These are phyloP conservation scores for Diaporthe sp. DNA, from an alignment of 2,329 filamentous ascomycete species.

Conservation along the genomic window DNA sequence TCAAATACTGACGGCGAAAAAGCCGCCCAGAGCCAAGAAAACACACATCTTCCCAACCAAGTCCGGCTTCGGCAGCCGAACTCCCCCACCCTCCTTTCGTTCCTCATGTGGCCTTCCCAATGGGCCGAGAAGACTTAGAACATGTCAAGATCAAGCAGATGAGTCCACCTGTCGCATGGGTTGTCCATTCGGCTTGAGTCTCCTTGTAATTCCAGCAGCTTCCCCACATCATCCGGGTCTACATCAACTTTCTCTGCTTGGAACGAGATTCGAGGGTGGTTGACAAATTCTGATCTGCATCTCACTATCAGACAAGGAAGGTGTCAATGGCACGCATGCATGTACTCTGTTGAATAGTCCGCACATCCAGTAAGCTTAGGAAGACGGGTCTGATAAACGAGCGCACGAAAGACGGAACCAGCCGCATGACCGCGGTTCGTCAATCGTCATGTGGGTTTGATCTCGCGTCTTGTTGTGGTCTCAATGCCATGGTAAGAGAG, in stretches of 20 bases:
- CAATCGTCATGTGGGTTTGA: slow-evolving; percentile 51
- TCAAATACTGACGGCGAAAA: not conserved
- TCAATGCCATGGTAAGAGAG: slow-evolving; percentile 64
- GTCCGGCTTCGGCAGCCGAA: slow-evolving; percentile 22
- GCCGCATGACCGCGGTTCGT: slow-evolving; percentile 43
- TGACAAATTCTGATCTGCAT: not conserved
- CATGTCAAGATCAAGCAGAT: not conserved
- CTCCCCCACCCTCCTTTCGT: not conserved
- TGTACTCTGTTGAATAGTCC: slow-evolving; percentile 78
- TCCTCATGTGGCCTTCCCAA: not conserved
- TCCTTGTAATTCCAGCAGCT: not conserved
- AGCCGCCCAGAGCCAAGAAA: not conserved
- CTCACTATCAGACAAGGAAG: not conserved
- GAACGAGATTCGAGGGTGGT: not conserved
- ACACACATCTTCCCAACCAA: not conserved
- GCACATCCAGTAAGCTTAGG: slow-evolving; percentile 68
- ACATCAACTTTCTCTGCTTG: not conserved
- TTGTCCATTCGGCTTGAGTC: not conserved
- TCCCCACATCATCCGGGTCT: not conserved
- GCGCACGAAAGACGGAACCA: slow-evolving; percentile 47
- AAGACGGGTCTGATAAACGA: slow-evolving; percentile 76
- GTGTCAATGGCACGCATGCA: slow-evolving; percentile 44
- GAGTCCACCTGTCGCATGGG: no score
- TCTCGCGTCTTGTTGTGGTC: slow-evolving; percentile 75
- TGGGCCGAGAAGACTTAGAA: not conserved